Conservation (phyloP, 257 asterid genomes). For the Dorcoceras hygrometricum region DNA sequence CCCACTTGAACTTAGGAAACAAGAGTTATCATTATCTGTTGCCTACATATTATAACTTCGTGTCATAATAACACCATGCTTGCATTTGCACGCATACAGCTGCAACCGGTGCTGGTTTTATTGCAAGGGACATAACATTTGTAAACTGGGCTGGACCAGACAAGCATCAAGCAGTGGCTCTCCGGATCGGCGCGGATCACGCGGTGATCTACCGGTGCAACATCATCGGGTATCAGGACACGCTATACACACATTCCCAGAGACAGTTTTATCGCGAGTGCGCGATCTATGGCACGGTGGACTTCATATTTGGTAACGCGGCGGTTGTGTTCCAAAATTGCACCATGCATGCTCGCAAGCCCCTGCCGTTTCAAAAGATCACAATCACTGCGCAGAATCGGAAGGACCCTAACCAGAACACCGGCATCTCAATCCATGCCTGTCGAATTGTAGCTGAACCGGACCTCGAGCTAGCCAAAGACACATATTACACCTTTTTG, state of each 20-base stretch:
- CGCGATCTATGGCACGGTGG: conserved; percentile 86
- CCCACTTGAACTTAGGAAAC: conserved; percentile 4
- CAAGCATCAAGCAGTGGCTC: conserved; percentile 97
- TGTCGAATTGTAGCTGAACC: conserved; percentile 58
- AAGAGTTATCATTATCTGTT: background rate
- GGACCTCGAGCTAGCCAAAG: conserved; percentile 50
- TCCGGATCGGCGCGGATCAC: conserved; percentile 85
- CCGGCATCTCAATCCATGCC: conserved; percentile 92
- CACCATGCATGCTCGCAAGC: conserved; percentile 65
- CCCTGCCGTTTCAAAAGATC: conserved; percentile 61
- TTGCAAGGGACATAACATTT: conserved; percentile 80
- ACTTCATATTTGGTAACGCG: conserved; percentile 93
- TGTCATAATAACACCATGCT: conserved; percentile 2
- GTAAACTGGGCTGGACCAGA: conserved; percentile 87
- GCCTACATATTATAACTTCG: background rate
- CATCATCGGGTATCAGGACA: conserved; percentile 88
- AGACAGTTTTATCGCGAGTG: conserved; percentile 90
- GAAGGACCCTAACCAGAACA: conserved; percentile 93
- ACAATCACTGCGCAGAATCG: conserved; percentile 93
- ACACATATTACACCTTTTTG: conserved; percentile 52
- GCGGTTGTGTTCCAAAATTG: conserved; percentile 96
- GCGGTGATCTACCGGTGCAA: conserved; percentile 79
- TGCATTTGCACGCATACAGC: conserved; percentile 39
- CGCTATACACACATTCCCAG: conserved; percentile 77
- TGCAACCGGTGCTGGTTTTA: conserved; percentile 91